Evolutionary conservation across 2,329 filamentous ascomycete genomes (phyloP), one percentile per base, ranked within the genome.

Genomic region (Nannizzia gypsea): DNA sequence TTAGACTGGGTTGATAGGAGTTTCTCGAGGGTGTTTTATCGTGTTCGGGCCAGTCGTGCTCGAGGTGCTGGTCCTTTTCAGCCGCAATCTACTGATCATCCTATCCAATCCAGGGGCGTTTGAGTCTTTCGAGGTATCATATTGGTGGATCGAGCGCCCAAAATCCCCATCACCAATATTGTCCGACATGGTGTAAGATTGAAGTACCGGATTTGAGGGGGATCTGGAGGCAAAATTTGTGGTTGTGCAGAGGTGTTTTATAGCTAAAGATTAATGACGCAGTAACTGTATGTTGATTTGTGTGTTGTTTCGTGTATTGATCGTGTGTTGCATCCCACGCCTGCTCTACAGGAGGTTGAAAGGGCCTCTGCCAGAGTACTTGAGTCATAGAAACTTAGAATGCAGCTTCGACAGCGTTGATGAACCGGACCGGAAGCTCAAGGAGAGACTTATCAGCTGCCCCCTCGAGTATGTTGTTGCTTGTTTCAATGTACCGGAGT

Each of bases 401-500:
- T 9, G 31, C 31, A 34, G 31, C 8, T 34, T 34, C 31, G 9
- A 63, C 28, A 13, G 22, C 31, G 28, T 63, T 40, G 6, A 63
- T 59, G 17, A 63, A 63, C 15, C 34, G 46, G 4, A 15, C 6
- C 13, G 59, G 61, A 20, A 61, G 56, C 6, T 28, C 24, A 17
- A 22, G 56, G n/a, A 36, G 8, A 3, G 20, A 3, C 9, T 46
- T 31, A 57, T 61, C 50, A 20, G 9, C 22, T 6, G 28, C 13
- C 17, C 26, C 42, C n/a, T n/a, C n/a, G 6, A 61, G 15, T 6
- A 61, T 57, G 17, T 50, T 24, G 36, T 6, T 57, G 56, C 66
- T 66, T 0, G 38, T 59, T 38, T 58, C 6, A 1, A 73, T 50
- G 36, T 72, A 73, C 24, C 63, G 60, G 6, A 64, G 56, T 24